These are phyloP conservation scores for Metarhizium rileyi DNA, from an alignment of 2,329 filamentous ascomycete genomes.

Conservation along the genomic window DNA sequence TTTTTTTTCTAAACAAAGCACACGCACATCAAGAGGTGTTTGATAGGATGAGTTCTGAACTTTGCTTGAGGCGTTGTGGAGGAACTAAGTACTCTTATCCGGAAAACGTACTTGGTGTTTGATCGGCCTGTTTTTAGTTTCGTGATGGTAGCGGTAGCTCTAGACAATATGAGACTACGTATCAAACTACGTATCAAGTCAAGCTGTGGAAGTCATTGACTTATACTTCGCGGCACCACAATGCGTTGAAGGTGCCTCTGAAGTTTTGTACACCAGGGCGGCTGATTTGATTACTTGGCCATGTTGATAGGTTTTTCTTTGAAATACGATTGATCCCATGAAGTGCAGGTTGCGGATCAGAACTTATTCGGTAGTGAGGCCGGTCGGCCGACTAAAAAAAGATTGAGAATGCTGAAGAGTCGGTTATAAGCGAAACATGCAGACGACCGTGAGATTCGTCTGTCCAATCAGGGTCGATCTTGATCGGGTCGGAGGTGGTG, in stretches of 20 bases:
- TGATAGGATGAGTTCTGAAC: slow-evolving; percentile 19
- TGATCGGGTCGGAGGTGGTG: background rate
- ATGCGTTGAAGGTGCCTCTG: background rate
- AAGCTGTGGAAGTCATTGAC: too few relatives aligned
- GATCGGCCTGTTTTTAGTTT: slow-evolving; percentile 11
- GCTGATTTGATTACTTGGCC: too few relatives aligned
- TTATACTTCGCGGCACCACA: too few relatives aligned
- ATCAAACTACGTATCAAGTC: slow-evolving; percentile 3
- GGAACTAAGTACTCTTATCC: slow-evolving; percentile 11
- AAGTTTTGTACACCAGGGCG: too few relatives aligned
- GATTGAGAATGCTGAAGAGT: too few relatives aligned
- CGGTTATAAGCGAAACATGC: too few relatives aligned
- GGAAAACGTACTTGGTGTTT: slow-evolving; percentile 20
- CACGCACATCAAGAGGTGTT: slow-evolving; percentile 39
- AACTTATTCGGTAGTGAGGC: too few relatives aligned
- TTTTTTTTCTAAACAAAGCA: slow-evolving; percentile 30
- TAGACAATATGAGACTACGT: slow-evolving; percentile 15
- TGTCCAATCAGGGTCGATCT: background rate
- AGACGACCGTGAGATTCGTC: background rate
- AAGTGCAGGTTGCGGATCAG: too few relatives aligned
- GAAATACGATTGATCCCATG: too few relatives aligned
- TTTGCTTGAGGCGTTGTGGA: slow-evolving; percentile 19
- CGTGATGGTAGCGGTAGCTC: slow-evolving; percentile 13
- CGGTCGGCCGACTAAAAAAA: too few relatives aligned
- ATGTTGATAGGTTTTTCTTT: too few relatives aligned